Evolutionary conservation across 208 protist species (phyloP).

Genomic region (Crithidia thermophila): DNA sequence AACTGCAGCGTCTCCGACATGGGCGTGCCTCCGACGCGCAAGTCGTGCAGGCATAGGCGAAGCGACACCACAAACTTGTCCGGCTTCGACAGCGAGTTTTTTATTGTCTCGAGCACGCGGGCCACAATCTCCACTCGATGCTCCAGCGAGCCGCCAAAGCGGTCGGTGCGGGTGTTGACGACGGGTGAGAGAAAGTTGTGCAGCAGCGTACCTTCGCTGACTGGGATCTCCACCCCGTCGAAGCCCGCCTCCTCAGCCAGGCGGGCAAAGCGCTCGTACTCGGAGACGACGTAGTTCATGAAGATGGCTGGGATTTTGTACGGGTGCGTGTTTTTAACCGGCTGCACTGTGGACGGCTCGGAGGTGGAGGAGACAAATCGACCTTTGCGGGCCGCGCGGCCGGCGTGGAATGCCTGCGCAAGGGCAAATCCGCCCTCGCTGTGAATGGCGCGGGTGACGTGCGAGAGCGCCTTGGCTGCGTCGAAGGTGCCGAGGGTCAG

Average conservation of each 20-base stretch:
- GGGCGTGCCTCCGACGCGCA: constrained; percentile 76
- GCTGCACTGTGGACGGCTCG: constrained; percentile 63
- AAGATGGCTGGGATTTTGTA: constrained; percentile 54
- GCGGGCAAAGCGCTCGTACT: constrained; percentile 84
- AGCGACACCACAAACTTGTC: constrained; percentile 91
- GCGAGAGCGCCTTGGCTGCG: constrained; percentile 66
- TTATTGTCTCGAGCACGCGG: constrained; percentile 81
- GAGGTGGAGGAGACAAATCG: constrained; percentile 63
- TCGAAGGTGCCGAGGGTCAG: constrained; percentile 76
- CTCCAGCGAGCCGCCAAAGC: constrained; percentile 76
- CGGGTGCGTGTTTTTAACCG: constrained; percentile 55
- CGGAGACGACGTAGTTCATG: constrained; percentile 82
- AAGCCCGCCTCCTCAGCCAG: constrained; percentile 95
- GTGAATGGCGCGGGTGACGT: constrained; percentile 90
- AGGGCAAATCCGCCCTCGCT: constrained; percentile 84
- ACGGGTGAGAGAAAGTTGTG: constrained; percentile 93
- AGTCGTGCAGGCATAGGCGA: constrained; percentile 93
- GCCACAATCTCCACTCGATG: constrained; percentile 84
- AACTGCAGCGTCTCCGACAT: constrained; percentile 84
- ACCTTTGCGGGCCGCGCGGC: constrained; percentile 70
- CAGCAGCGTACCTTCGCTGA: constrained; percentile 93
- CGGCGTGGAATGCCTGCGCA: constrained; percentile 94
- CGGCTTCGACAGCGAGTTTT: constrained; percentile 40
- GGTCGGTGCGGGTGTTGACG: constrained; percentile 89
- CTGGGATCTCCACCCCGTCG: constrained; percentile 95